Percentiles rank a stretch among this genome's conserved stretches.
phyloP scores from a whole-genome alignment of 1,284 basidiomycete genomes.

The Cutaneotrichosporon sp. region DNA sequence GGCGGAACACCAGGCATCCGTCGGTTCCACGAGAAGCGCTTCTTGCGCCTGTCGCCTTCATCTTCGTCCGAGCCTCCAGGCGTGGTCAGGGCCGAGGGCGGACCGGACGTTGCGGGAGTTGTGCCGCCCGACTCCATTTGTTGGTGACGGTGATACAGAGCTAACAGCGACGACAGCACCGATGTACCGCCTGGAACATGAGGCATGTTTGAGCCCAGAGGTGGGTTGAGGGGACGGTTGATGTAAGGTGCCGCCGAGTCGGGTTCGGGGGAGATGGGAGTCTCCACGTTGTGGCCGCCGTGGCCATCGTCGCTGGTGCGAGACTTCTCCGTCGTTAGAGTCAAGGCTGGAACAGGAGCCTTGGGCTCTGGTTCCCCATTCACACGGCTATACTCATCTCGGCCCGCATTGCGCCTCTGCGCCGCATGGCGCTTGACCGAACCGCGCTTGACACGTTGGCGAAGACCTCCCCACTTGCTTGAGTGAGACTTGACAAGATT shows the following conservation, averaged over 20 bases:
- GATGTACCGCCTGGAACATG: conserved; percentile 36
- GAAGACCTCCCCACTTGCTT: conserved; percentile 39
- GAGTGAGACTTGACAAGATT: conserved; percentile 48
- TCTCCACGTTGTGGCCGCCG: neutral
- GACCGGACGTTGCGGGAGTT: conserved; percentile 40
- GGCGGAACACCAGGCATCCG: neutral
- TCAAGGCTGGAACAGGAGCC: neutral
- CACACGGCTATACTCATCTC: neutral
- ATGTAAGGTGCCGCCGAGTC: neutral
- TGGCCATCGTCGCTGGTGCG: neutral
- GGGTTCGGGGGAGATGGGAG: neutral
- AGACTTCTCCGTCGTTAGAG: neutral
- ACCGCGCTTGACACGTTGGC: conserved; percentile 32
- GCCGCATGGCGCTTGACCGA: neutral
- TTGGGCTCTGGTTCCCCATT: neutral
- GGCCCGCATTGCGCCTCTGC: neutral
- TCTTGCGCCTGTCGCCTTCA: conserved; percentile 19
- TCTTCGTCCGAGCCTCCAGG: conserved; percentile 13
- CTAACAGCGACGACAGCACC: conserved; percentile 41
- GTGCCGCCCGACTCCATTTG: conserved; percentile 5
- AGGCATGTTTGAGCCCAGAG: conserved; percentile 1
- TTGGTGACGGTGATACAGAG: conserved; percentile 39
- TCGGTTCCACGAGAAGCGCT: neutral
- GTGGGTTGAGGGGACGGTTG: conserved; percentile 10
- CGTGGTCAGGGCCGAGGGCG: conserved; percentile 19